A percentile compares a stretch with the other conserved stretches of the same genome.
Conservation (phyloP, 352 stramenopile genomes). For the Albugo candida region DNA sequence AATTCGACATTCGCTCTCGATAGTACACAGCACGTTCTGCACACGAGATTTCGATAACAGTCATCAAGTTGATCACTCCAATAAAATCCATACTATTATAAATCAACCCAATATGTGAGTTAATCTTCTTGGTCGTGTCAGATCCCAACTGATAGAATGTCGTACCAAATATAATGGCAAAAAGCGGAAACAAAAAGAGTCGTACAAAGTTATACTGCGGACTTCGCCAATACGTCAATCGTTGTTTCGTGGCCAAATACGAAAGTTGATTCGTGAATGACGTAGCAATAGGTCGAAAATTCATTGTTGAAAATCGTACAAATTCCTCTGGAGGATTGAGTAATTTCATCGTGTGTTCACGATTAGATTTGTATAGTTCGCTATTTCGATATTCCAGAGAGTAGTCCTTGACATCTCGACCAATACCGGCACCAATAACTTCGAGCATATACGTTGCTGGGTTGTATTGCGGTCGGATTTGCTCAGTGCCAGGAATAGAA, state of each 20-base stretch:
- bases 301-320: constrained; percentile 22
- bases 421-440: constrained; percentile 48
- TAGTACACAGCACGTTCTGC: constrained; percentile 32
- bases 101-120: constrained; percentile 44
- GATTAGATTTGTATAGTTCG: constrained; percentile 12
- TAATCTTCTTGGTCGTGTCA: constrained; percentile 17
- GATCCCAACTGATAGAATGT: constrained; percentile 31
- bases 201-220: constrained; percentile 29
- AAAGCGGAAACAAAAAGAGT: constrained; percentile 33
- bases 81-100: constrained; percentile 62
- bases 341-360: constrained; percentile 12
- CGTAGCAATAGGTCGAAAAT: constrained; percentile 24
- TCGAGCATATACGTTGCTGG: constrained; percentile 82
- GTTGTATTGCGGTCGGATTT: constrained; percentile 68
- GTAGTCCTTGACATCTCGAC: constrained; percentile 25
- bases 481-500: constrained; percentile 36
- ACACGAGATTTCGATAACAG: constrained; percentile 24
- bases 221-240: constrained; percentile 26
- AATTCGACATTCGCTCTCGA: constrained; percentile 41
- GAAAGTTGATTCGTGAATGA: constrained; percentile 17
- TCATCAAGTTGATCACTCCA: constrained; percentile 34
- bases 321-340: constrained; percentile 10
- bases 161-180: constrained; percentile 37
- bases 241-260: constrained; percentile 9
- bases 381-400: constrained; percentile 29